Percentiles rank a stretch among this genome's conserved stretches.
Conservation (phyloP, 805 yeast genomes). For the Blastobotrys peoriensis region DNA sequence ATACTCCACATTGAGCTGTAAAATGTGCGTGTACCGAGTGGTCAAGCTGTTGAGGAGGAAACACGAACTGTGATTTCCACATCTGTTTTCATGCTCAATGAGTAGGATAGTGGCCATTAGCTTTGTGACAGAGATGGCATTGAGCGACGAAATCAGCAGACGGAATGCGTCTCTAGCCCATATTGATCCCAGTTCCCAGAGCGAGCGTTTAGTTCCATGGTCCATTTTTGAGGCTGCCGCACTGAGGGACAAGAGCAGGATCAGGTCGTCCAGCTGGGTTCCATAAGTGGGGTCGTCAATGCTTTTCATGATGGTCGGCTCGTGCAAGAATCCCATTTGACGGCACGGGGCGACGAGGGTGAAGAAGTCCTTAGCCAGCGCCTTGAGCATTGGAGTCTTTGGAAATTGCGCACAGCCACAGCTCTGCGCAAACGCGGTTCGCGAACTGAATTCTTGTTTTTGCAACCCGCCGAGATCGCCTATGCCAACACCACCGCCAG, state of each 20-base stretch:
- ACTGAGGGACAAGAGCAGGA: not conserved
- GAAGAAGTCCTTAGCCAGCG: conserved; percentile 1
- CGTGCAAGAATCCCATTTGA: conserved; percentile 1
- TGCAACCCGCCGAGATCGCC: not conserved
- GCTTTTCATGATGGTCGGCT: not conserved
- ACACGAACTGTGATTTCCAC: conserved; percentile 11
- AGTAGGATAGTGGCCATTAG: conserved; percentile 10
- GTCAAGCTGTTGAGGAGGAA: conserved; percentile 11
- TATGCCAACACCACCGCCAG: not conserved
- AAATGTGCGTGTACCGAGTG: conserved; percentile 11
- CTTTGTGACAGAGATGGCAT: not conserved
- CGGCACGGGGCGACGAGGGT: not conserved
- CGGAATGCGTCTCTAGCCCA: not conserved
- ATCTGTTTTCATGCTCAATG: conserved; percentile 10
- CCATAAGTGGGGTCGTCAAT: conserved; percentile 1
- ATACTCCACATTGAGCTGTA: conserved; percentile 14
- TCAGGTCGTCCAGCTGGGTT: conserved; percentile 2
- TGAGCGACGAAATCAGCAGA: not conserved
- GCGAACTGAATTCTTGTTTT: not conserved
- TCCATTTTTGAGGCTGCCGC: conserved; percentile 2
- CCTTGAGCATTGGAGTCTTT: not conserved
- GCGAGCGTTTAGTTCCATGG: not conserved
- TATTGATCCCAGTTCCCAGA: not conserved
- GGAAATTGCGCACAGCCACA: not conserved
- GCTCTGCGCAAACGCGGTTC: not conserved